Percentiles rank a stretch among this genome's conserved stretches.
Evolutionary conservation across 371 early-diverging fungal species (phyloP).

Genomic region (Capniomyces stellatus): DNA sequence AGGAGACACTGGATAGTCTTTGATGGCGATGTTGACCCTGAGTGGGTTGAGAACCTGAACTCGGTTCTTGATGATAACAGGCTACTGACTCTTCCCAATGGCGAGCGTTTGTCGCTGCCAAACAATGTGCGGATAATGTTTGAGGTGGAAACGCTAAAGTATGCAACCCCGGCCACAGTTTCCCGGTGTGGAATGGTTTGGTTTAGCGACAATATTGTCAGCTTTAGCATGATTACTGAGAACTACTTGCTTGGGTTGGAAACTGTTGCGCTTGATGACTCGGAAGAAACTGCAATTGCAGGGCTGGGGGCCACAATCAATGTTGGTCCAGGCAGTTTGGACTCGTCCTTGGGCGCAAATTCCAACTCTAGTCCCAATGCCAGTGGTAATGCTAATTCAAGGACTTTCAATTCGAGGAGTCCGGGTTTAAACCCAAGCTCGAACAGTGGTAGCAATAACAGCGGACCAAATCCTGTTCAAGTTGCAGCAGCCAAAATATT

Average conservation of each 20-base stretch:
- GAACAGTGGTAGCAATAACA: not conserved
- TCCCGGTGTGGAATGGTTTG: slow-evolving; percentile 99
- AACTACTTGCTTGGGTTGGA: slow-evolving; percentile 70
- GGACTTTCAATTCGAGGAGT: not conserved
- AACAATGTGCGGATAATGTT: slow-evolving; percentile 96
- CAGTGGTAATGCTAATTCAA: slow-evolving; percentile 5
- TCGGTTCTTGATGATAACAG: slow-evolving; percentile 95
- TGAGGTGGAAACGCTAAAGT: slow-evolving; percentile 92
- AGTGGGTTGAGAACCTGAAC: slow-evolving; percentile 99
- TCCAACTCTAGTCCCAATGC: too few species aligned
- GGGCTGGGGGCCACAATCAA: slow-evolving; percentile 22
- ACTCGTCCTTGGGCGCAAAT: slow-evolving; percentile 22
- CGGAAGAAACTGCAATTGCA: slow-evolving; percentile 42
- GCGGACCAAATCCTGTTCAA: slow-evolving; percentile 45
- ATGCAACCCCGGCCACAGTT: slow-evolving; percentile 97
- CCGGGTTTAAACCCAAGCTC: not conserved
- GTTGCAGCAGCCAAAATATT: slow-evolving; percentile 53
- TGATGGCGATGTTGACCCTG: slow-evolving; percentile 98
- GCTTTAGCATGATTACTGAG: slow-evolving; percentile 56
- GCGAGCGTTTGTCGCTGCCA: slow-evolving; percentile 92
- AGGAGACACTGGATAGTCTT: slow-evolving; percentile 98
- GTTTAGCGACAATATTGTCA: slow-evolving; percentile 87
- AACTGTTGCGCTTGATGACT: slow-evolving; percentile 58
- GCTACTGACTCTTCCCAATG: slow-evolving; percentile 91
- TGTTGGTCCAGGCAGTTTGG: slow-evolving; percentile 18